These are phyloP conservation scores for Uromyces viciae-fabae DNA, from an alignment of 1,284 basidiomycete genomes.

Conservation along the genomic window DNA sequence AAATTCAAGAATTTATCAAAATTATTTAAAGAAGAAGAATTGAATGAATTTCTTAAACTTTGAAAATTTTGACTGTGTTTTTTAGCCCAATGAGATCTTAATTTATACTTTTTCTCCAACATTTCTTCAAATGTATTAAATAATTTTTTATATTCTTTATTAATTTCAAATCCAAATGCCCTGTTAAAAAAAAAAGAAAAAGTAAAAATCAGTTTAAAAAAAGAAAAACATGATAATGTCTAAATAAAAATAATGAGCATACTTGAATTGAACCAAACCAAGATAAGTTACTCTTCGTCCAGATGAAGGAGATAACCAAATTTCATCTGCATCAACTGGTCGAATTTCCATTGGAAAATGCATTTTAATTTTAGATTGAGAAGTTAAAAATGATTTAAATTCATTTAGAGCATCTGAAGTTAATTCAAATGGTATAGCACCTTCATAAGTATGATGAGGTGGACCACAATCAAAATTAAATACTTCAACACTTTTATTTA, in stretches of 20 bases:
- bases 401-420: constrained; percentile 66
- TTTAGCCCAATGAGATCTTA: constrained; percentile 97
- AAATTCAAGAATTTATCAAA: constrained; percentile 76
- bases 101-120: constrained; percentile 65
- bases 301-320: constrained; percentile 85
- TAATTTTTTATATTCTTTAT: constrained; percentile 69
- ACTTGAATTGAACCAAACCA: constrained; percentile 94
- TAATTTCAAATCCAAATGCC: constrained; percentile 78
- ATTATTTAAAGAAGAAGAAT: constrained; percentile 59
- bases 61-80: constrained; percentile 72
- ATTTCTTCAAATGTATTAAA: constrained; percentile 78
- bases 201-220: too few relatives aligned
- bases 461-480: constrained; percentile 55
- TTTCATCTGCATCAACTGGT: constrained; percentile 80
- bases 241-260: too few relatives aligned
- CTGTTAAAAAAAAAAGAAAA: constrained; percentile 57
- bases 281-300: constrained; percentile 83
- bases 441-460: constrained; percentile 84
- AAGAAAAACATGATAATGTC: too few relatives aligned
- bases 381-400: constrained; percentile 70
- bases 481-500: constrained; percentile 8
- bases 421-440: constrained; percentile 72
- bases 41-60: constrained; percentile 66
- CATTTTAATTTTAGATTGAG: constrained; percentile 65
- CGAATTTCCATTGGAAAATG: constrained; percentile 94